These are phyloP conservation scores for Umbelopsis isabellina DNA, from an alignment of 192 early-diverging fungal species.

Conservation along the genomic window DNA sequence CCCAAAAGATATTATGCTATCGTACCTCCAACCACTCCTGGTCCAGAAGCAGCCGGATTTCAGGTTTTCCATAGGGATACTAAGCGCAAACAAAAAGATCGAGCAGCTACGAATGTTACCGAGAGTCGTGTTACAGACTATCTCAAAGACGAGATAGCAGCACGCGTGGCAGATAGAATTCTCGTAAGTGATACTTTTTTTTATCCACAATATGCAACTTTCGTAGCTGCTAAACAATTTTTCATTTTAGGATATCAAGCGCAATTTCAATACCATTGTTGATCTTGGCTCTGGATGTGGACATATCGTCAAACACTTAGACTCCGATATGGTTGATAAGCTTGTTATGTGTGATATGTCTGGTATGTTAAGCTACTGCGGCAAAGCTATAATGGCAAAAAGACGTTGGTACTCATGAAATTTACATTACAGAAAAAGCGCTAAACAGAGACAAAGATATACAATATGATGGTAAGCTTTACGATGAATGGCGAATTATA, in stretches of 20 bases:
- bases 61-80: slow-evolving; percentile 80
- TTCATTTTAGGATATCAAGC: slow-evolving; percentile 80
- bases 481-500: background rate
- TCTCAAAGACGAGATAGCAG: slow-evolving; percentile 89
- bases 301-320: slow-evolving; percentile 82
- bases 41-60: slow-evolving; percentile 40
- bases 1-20: slow-evolving; percentile 8
- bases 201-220: background rate
- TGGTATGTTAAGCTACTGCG: slow-evolving; percentile 34
- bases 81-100: slow-evolving; percentile 80
- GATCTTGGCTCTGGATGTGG: slow-evolving; percentile 91
- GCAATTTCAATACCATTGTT: slow-evolving; percentile 80
- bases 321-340: slow-evolving; percentile 80
- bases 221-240: background rate
- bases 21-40: slow-evolving; percentile 2
- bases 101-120: slow-evolving; percentile 60
- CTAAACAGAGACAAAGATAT: slow-evolving; percentile 58
- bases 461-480: slow-evolving; percentile 30
- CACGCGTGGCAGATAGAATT: slow-evolving; percentile 83
- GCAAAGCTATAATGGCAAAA: background rate
- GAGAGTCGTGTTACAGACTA: slow-evolving; percentile 83
- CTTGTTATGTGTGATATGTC: slow-evolving; percentile 90
- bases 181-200: slow-evolving; percentile 51
- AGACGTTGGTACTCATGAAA: background rate
- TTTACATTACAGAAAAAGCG: slow-evolving; percentile 37